phyloP scores from a whole-genome alignment of 1,284 basidiomycete species.

The Malassezia arunalokei region DNA sequence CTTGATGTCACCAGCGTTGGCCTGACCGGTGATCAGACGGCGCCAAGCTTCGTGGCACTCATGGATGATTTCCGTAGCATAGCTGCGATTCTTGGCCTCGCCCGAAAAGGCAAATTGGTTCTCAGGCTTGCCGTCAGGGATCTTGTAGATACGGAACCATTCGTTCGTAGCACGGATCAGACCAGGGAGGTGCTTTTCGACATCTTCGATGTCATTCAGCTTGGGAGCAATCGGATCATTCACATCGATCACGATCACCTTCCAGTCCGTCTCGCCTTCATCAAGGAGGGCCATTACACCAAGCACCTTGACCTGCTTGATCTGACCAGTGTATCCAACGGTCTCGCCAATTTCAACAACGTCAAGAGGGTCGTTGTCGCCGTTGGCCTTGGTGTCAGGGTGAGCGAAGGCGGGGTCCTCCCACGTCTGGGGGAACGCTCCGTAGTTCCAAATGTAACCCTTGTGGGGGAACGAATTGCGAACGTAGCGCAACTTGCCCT shows the following conservation, averaged over 20 bases:
- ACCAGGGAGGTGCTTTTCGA: conserved; percentile 94
- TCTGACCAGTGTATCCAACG: conserved; percentile 89
- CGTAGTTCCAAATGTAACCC: conserved; percentile 56
- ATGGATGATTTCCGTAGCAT: conserved; percentile 94
- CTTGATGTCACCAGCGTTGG: conserved; percentile 34
- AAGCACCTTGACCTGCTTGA: conserved; percentile 99
- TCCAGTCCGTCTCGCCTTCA: conserved; percentile 45
- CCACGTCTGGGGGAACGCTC: conserved; percentile 95
- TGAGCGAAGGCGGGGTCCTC: conserved; percentile 81
- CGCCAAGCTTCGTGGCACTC: conserved; percentile 99
- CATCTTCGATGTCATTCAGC: conserved; percentile 98
- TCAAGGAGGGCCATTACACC: conserved; percentile 87
- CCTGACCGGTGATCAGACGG: conserved; percentile 71
- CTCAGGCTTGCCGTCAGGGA: conserved; percentile 92
- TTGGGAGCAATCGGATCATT: conserved; percentile 89
- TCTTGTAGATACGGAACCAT: conserved; percentile 74
- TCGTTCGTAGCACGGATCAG: conserved; percentile 75
- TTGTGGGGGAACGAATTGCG: conserved; percentile 99
- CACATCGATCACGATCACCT: conserved; percentile 68
- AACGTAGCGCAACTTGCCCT: conserved; percentile 87
- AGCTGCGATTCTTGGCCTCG: conserved; percentile 94
- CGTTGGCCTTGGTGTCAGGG: conserved; percentile 95
- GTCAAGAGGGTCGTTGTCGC: conserved; percentile 98
- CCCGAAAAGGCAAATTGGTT: conserved; percentile 99
- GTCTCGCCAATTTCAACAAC: conserved; percentile 99